phyloP scores from a whole-genome alignment of 2,329 filamentous ascomycete genomes.

The Hypomyces perniciosus region DNA sequence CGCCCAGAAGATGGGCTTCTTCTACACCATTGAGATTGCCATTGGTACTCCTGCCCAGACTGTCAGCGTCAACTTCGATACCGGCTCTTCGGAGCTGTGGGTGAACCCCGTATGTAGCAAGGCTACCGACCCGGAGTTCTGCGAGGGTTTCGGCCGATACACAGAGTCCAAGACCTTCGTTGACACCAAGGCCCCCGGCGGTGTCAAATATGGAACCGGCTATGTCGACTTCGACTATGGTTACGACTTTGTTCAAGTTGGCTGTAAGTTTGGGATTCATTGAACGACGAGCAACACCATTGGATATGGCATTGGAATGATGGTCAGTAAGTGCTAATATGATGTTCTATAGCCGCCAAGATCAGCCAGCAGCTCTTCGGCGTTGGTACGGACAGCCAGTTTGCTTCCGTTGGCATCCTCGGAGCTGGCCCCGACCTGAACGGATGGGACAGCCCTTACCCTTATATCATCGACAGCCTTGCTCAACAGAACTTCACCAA shows the following conservation, averaged over 20 bases:
- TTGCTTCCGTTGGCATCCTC: conserved; percentile 27
- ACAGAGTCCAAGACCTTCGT: conserved; percentile 25
- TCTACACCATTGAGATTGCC: conserved; percentile 33
- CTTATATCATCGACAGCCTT: conserved; percentile 30
- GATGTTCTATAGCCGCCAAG: conserved; percentile 19
- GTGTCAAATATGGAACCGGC: conserved; percentile 28
- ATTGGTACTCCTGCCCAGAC: conserved; percentile 33
- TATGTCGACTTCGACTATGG: conserved; percentile 28
- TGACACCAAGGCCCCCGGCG: conserved; percentile 20
- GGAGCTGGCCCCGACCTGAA: conserved; percentile 28
- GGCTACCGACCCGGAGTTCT: conserved; percentile 23
- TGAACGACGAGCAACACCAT: background rate
- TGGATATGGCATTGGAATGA: background rate
- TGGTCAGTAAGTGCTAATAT: background rate
- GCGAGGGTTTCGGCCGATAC: conserved; percentile 25
- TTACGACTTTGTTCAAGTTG: conserved; percentile 28
- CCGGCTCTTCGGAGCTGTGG: conserved; percentile 37
- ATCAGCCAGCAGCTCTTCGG: conserved; percentile 32
- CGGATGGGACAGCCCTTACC: conserved; percentile 31
- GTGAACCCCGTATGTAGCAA: conserved; percentile 35
- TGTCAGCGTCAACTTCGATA: conserved; percentile 36
- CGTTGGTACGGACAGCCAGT: conserved; percentile 27
- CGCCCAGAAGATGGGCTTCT: conserved; percentile 26
- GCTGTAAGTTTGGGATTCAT: conserved; percentile 21
- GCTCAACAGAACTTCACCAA: conserved; percentile 29